Evolutionary conservation across 108 stramenopile genomes (phyloP).

Genomic region (Pseudonitzschia pungens): DNA sequence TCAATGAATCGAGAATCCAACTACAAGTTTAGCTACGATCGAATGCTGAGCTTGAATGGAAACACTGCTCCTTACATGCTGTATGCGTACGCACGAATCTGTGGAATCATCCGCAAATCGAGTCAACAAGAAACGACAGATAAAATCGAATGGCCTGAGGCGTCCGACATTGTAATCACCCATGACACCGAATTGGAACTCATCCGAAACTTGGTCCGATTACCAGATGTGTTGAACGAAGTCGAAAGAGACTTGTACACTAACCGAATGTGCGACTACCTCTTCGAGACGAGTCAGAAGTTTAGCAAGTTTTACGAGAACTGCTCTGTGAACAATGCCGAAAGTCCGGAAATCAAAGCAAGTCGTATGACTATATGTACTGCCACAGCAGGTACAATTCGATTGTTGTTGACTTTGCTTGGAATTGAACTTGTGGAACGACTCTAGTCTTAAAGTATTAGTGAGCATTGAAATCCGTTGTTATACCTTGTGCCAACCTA

Average conservation of each 20-base stretch:
- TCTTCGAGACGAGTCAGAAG: conserved; percentile 89
- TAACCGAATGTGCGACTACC: conserved; percentile 92
- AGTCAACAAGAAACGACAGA: conserved; percentile 64
- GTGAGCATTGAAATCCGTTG: background rate
- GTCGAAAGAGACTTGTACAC: conserved; percentile 92
- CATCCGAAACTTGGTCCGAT: conserved; percentile 79
- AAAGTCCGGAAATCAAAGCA: conserved; percentile 75
- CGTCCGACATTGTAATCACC: conserved; percentile 70
- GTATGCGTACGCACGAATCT: conserved; percentile 94
- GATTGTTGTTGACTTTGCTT: conserved; percentile 77
- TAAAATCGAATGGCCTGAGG: conserved; percentile 65
- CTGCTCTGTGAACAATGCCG: conserved; percentile 89
- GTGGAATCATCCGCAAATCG: conserved; percentile 93
- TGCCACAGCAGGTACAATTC: conserved; percentile 89
- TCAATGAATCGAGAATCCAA: conserved; percentile 96
- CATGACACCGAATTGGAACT: conserved; percentile 88
- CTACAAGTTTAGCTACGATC: conserved; percentile 97
- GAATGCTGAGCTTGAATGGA: conserved; percentile 97
- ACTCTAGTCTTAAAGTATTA: conserved; percentile 47
- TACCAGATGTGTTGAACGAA: conserved; percentile 82
- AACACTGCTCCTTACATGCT: conserved; percentile 99
- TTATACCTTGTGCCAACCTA: background rate
- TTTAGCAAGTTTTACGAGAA: conserved; percentile 89
- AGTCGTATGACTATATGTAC: conserved; percentile 88
- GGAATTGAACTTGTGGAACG: conserved; percentile 92